Percentiles rank a stretch among this genome's conserved stretches.
phyloP scores from a whole-genome alignment of 116 monocot genomes.

The Dioscorea cayenensis region DNA sequence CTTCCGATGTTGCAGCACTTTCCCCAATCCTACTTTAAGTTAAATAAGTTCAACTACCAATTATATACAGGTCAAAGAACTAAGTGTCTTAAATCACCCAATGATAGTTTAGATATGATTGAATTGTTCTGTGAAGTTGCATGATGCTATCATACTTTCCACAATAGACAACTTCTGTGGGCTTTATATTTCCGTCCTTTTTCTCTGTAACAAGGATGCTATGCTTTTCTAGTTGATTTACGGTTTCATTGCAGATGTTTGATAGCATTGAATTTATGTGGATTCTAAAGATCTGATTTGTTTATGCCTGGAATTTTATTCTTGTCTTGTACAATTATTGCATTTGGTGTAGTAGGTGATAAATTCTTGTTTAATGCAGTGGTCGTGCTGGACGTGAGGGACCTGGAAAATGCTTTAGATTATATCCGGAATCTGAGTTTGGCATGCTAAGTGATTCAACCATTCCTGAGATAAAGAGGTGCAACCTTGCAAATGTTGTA shows the following conservation, averaged over 20 bases:
- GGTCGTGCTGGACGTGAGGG: conserved; percentile 96
- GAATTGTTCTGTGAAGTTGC: neutral
- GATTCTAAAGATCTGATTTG: neutral
- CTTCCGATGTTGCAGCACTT: neutral
- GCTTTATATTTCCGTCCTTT: neutral
- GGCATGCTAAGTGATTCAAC: conserved; percentile 70
- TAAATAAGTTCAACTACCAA: neutral
- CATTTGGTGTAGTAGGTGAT: neutral
- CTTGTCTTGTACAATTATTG: neutral
- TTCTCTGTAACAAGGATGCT: neutral
- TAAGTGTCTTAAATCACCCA: neutral
- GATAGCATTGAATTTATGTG: neutral
- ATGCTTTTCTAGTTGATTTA: neutral
- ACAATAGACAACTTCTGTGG: neutral
- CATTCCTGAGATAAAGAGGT: conserved; percentile 89
- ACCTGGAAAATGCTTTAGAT: conserved; percentile 82
- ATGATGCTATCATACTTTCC: neutral
- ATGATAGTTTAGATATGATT: neutral
- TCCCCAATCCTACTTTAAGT: neutral
- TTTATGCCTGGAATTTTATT: neutral
- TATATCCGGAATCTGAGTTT: conserved; percentile 89
- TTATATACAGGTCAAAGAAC: neutral
- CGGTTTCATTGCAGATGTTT: neutral
- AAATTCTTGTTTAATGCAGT: conserved; percentile 36
- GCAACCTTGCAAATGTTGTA: conserved; percentile 90